phyloP scores from a whole-genome alignment of 768 basidiomycete genomes.

The Boletus speciosus region DNA sequence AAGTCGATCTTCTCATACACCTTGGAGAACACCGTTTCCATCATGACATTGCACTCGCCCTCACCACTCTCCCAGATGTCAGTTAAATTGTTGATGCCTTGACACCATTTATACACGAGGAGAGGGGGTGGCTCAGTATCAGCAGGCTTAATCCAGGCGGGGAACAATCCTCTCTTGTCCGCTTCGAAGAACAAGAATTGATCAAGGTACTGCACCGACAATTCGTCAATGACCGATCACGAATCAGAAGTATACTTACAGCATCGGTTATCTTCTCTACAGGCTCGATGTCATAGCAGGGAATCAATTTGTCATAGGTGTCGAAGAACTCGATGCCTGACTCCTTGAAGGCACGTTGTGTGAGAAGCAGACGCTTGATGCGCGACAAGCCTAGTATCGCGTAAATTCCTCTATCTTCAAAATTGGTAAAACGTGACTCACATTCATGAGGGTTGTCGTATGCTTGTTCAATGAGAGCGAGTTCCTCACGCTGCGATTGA shows the following conservation, averaged over 20 bases:
- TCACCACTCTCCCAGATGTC: slow-evolving; percentile 99
- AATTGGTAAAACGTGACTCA: slow-evolving; percentile 27
- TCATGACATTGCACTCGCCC: slow-evolving; percentile 96
- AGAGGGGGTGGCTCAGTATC: slow-evolving; percentile 96
- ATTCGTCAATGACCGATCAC: slow-evolving; percentile 9
- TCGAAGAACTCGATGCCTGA: slow-evolving; percentile 96
- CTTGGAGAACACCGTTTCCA: slow-evolving; percentile 97
- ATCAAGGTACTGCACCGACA: slow-evolving; percentile 69
- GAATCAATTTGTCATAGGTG: slow-evolving; percentile 97
- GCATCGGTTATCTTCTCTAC: slow-evolving; percentile 99
- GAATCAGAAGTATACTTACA: slow-evolving; percentile 39
- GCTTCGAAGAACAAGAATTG: slow-evolving; percentile 99
- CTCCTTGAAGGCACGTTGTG: slow-evolving; percentile 98
- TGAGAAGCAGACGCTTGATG: slow-evolving; percentile 94
- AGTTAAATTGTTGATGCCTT: slow-evolving; percentile 97
- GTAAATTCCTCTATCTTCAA: slow-evolving; percentile 2
- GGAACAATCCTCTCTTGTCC: slow-evolving; percentile 97
- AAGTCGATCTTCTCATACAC: slow-evolving; percentile 99
- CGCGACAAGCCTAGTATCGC: slow-evolving; percentile 69
- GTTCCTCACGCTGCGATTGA: slow-evolving; percentile 96
- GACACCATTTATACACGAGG: slow-evolving; percentile 99
- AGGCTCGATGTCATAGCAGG: slow-evolving; percentile 98
- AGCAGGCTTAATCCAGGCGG: slow-evolving; percentile 98
- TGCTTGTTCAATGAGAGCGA: slow-evolving; percentile 97
- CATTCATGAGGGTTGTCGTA: slow-evolving; percentile 99